Percentiles rank a stretch among this genome's conserved stretches.
These are phyloP conservation scores for Aspergillus bridgeri DNA, from an alignment of 495 filamentous ascomycete genomes.

Conservation along the genomic window DNA sequence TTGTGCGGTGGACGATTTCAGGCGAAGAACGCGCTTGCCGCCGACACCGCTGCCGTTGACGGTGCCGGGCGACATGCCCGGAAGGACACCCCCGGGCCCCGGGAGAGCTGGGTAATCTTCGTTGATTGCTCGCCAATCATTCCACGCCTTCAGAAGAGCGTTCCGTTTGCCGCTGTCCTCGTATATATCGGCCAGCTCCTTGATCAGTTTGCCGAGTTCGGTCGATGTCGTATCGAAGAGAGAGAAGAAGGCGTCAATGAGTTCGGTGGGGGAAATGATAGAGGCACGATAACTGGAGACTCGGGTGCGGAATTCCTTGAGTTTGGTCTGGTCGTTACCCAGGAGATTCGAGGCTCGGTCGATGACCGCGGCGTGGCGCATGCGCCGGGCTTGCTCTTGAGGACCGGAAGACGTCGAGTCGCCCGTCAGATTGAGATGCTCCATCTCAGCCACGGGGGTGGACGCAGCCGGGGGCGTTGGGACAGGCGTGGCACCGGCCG, in stretches of 20 bases:
- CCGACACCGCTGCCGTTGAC: conserved; percentile 32
- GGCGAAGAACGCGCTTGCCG: conserved; percentile 60
- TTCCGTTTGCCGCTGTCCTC: conserved; percentile 73
- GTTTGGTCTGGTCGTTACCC: conserved; percentile 65
- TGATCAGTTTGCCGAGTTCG: conserved; percentile 84
- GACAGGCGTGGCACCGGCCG: conserved; percentile 33
- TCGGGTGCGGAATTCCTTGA: conserved; percentile 68
- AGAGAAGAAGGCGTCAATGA: conserved; percentile 78
- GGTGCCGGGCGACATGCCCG: conserved; percentile 42
- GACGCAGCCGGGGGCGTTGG: conserved; percentile 38
- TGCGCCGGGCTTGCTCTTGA: conserved; percentile 73
- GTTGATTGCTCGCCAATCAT: conserved; percentile 90
- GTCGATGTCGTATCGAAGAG: conserved; percentile 75
- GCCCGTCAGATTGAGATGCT: conserved; percentile 33
- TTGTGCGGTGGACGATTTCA: conserved; percentile 76
- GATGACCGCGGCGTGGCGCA: conserved; percentile 71
- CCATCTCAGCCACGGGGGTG: conserved; percentile 41
- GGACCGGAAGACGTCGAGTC: conserved; percentile 47
- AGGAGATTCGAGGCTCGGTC: conserved; percentile 81
- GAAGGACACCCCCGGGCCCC: conserved; percentile 58
- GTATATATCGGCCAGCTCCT: conserved; percentile 90
- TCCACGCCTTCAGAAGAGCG: conserved; percentile 76
- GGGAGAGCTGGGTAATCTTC: conserved; percentile 95
- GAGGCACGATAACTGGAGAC: conserved; percentile 72
- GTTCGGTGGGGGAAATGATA: conserved; percentile 61